Evolutionary conservation across 164 flowering plant species (phyloP).

Genomic region (Vitis cinerea): DNA sequence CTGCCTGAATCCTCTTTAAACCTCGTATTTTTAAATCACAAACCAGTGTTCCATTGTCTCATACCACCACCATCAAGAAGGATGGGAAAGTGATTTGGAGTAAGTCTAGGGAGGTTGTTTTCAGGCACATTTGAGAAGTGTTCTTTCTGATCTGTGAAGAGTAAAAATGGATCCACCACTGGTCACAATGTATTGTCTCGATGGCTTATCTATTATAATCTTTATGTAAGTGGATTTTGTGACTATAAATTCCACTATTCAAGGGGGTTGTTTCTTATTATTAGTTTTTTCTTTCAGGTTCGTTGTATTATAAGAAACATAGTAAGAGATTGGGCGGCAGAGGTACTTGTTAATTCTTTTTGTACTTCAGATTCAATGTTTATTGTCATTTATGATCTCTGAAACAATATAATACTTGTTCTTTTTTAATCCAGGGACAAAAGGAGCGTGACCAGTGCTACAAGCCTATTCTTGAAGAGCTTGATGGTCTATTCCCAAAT

Average conservation of each 20-base stretch:
- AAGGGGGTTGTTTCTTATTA: background rate
- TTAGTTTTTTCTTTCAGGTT: constrained; percentile 49
- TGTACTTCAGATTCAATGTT: constrained; percentile 2
- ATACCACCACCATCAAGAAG: too few relatives aligned
- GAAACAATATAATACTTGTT: background rate
- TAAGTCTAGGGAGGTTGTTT: too few relatives aligned
- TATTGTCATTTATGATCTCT: background rate
- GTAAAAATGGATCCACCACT: too few relatives aligned
- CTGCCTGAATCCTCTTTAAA: too few relatives aligned
- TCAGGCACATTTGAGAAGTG: too few relatives aligned
- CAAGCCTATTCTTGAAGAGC: constrained; percentile 94
- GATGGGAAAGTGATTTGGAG: too few relatives aligned
- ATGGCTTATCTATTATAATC: too few relatives aligned
- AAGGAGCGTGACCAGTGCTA: constrained; percentile 93
- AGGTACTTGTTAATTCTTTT: constrained; percentile 49
- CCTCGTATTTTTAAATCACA: too few relatives aligned
- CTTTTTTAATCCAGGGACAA: constrained; percentile 52
- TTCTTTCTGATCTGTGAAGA: too few relatives aligned
- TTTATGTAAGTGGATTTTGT: background rate
- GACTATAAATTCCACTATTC: background rate
- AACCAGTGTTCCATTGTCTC: too few relatives aligned
- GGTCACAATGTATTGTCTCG: too few relatives aligned
- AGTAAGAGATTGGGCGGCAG: constrained; percentile 94
- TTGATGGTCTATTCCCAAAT: constrained; percentile 66
- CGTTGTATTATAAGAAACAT: constrained; percentile 92